Evolutionary conservation across 2,329 filamentous ascomycete genomes (phyloP), one percentile per base, ranked within the genome.

Genomic region (Trichoderma breve): DNA sequence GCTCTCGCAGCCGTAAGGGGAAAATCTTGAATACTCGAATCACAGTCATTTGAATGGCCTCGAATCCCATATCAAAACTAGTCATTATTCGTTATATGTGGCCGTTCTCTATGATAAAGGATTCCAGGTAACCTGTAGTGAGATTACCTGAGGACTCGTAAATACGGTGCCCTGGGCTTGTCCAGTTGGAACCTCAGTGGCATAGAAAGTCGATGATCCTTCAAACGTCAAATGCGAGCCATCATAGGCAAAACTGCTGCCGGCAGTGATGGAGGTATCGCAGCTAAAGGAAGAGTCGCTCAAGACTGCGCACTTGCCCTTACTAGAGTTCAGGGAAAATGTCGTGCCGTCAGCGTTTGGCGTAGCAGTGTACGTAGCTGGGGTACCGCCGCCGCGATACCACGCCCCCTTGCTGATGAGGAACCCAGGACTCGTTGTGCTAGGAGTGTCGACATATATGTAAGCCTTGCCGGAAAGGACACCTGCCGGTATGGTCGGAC

Each of bases 321-420:
- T 66, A 47, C 63, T 66, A n/a, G 63, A 55, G 47, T 24, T 66
- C 1, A 66, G 51, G 2, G 47, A 36, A 39, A 66, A 66, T 4
- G 47, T 57, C 34, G 30, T 26, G 6, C 63, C 63, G 32, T 57
- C 47, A 12, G 47, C 15, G 24, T 66, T 53, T 3, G 63, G 63
- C 4, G 47, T 66, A 12, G 63, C 63, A 57, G 63, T 66, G 21
- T 66, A 66, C 6, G 63, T 66, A 6, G 63, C 63, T 18, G 63
- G 63, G 24, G 63, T 66, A 39, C 63, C 63, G 21, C 63, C 63
- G n/a, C 26, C 63, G 47, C 63, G 63, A 36, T 66, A 66, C 63
- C 63, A 66, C 8, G 63, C 51, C 14, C 63, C 63, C 7, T 47
- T 53, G 63, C 63, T 57, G 9, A 66, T 28, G 6, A 66, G 21